Percentiles rank a stretch among this genome's conserved stretches.
phyloP scores from a whole-genome alignment of 2,329 filamentous ascomycete species.

The Cryphonectria parasitica region DNA sequence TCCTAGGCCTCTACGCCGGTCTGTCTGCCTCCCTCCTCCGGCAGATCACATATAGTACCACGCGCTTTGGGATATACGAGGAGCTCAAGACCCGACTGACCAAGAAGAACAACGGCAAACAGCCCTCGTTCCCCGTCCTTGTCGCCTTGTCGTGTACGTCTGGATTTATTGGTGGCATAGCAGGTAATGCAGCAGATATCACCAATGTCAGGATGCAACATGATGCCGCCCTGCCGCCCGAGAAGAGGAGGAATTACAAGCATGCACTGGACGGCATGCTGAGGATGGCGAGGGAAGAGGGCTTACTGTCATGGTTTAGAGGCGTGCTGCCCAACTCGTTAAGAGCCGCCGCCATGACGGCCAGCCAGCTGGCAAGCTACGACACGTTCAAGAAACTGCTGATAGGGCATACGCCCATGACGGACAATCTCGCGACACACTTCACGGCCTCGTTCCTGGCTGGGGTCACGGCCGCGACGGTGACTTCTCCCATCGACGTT shows the following conservation, averaged over 20 bases:
- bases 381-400: conserved; percentile 78
- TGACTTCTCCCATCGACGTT: conserved; percentile 85
- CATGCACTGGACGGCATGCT: conserved; percentile 85
- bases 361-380: conserved; percentile 81
- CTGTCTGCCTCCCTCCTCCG: conserved; percentile 91
- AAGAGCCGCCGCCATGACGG: conserved; percentile 86
- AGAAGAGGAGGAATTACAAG: conserved; percentile 82
- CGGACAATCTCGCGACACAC: conserved; percentile 74
- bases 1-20: conserved; percentile 85
- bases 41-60: conserved; percentile 94
- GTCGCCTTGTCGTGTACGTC: conserved; percentile 81
- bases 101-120: conserved; percentile 40
- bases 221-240: conserved; percentile 74
- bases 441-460: conserved; percentile 78
- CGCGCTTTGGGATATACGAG: conserved; percentile 95
- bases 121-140: conserved; percentile 74
- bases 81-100: conserved; percentile 77
- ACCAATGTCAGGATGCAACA: conserved; percentile 99
- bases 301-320: conserved; percentile 74
- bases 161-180: conserved; percentile 85
- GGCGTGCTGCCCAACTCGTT: conserved; percentile 83
- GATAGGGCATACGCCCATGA: conserved; percentile 67
- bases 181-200: conserved; percentile 93
- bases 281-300: conserved; percentile 87
- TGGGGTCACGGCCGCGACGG: conserved; percentile 81